A percentile compares a stretch with the other conserved stretches of the same genome.
Evolutionary conservation across 2,329 filamentous ascomycete species (phyloP).

Genomic region (Colletotrichum sp.): DNA sequence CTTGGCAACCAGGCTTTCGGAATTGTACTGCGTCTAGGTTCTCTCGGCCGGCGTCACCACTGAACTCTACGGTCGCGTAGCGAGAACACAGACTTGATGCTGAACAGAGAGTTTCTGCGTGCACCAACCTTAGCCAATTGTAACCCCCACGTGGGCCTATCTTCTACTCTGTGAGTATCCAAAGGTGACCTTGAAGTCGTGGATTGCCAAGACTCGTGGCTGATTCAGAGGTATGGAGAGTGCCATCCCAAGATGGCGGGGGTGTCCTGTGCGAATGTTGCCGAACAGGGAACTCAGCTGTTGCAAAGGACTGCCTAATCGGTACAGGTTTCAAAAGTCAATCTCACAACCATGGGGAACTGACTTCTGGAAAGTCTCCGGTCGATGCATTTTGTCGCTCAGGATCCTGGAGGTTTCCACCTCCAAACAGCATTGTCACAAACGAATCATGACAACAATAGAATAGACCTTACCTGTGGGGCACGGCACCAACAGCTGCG

Average conservation of each 20-base stretch:
- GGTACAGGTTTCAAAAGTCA: background rate
- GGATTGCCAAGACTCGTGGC: background rate
- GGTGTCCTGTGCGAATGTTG: background rate
- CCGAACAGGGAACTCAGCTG: background rate
- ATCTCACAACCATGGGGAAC: background rate
- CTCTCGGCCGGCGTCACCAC: background rate
- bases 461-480: background rate
- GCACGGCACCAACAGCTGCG: background rate
- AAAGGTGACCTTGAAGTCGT: background rate
- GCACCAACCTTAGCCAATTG: background rate
- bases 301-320: background rate
- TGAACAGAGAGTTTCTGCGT: background rate
- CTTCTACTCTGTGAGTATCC: background rate
- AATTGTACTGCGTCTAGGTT: accelerated
- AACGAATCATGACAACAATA: background rate
- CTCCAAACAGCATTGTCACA: background rate
- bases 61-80: background rate
- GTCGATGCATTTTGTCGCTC: background rate
- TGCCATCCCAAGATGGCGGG: background rate
- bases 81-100: background rate
- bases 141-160: background rate
- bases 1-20: background rate
- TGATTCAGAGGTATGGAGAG: background rate
- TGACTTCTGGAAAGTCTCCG: background rate
- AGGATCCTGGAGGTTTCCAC: background rate